These are phyloP conservation scores for Coriaria nepalensis DNA, from an alignment of 306 rosid species.

Conservation along the genomic window DNA sequence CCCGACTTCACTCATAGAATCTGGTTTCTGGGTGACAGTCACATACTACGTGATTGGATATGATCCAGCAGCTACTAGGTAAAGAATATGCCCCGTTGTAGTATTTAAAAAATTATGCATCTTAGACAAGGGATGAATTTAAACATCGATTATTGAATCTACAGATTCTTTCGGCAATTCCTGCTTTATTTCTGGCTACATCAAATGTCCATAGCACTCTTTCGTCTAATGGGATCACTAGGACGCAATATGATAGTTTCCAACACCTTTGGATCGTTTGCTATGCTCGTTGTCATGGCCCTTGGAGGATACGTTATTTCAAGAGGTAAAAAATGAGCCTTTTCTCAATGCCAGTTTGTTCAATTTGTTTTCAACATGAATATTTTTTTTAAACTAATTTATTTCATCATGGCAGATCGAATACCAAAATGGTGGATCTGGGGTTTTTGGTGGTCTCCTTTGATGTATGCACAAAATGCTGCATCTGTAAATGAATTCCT, in stretches of 20 bases:
- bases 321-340: slow-evolving; percentile 37
- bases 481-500: slow-evolving; percentile 93
- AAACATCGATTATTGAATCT: slow-evolving; percentile 19
- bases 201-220: slow-evolving; percentile 93
- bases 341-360: slow-evolving; percentile 13
- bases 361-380: not conserved
- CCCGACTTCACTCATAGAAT: slow-evolving; percentile 75
- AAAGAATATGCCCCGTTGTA: slow-evolving; percentile 7
- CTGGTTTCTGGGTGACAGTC: slow-evolving; percentile 90
- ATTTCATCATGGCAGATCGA: slow-evolving; percentile 38
- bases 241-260: slow-evolving; percentile 96
- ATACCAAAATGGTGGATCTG: slow-evolving; percentile 96
- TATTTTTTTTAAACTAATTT: slow-evolving; percentile 1
- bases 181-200: slow-evolving; percentile 77
- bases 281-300: slow-evolving; percentile 97
- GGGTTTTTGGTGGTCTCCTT: slow-evolving; percentile 98
- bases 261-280: slow-evolving; percentile 96
- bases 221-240: slow-evolving; percentile 94
- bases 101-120: slow-evolving; percentile 9
- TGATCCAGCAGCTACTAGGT: slow-evolving; percentile 84
- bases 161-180: slow-evolving; percentile 72
- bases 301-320: slow-evolving; percentile 94
- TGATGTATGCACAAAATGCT: slow-evolving; percentile 92
- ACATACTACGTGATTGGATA: slow-evolving; percentile 83
- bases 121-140: slow-evolving; percentile 11